Conservation (phyloP, 768 basidiomycete species). For the Trametes sanguinea region DNA sequence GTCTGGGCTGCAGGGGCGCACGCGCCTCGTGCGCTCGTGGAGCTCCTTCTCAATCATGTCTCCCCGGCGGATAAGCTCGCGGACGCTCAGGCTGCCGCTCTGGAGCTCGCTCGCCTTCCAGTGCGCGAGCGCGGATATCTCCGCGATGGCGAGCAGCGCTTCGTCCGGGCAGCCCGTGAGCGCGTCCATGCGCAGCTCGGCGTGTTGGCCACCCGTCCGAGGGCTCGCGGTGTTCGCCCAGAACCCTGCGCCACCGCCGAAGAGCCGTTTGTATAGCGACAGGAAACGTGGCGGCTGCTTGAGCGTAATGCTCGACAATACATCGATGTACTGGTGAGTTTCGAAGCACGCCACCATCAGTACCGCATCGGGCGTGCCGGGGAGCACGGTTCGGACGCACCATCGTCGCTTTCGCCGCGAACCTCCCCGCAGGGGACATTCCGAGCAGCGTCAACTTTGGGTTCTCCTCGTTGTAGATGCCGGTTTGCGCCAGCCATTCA, state of each 20-base stretch:
- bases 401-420: slow-evolving; percentile 70
- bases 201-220: slow-evolving; percentile 34
- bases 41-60: slow-evolving; percentile 70
- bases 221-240: slow-evolving; percentile 38
- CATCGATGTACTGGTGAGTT: slow-evolving; percentile 68
- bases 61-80: slow-evolving; percentile 75
- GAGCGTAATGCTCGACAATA: slow-evolving; percentile 66
- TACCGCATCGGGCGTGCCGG: neutral
- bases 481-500: slow-evolving; percentile 75
- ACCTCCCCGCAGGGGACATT: slow-evolving; percentile 54
- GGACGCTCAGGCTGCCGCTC: slow-evolving; percentile 68
- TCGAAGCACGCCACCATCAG: slow-evolving; percentile 11
- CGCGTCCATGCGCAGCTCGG: slow-evolving; percentile 61
- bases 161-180: slow-evolving; percentile 81
- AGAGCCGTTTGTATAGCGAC: slow-evolving; percentile 63
- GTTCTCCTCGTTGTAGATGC: slow-evolving; percentile 63
- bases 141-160: slow-evolving; percentile 72
- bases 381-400: slow-evolving; percentile 45
- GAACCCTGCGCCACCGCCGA: slow-evolving; percentile 49
- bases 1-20: slow-evolving; percentile 3
- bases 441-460: slow-evolving; percentile 58
- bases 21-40: slow-evolving; percentile 39
- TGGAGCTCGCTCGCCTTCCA: slow-evolving; percentile 72
- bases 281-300: slow-evolving; percentile 66
- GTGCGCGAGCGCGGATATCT: slow-evolving; percentile 68